Percentiles rank a stretch among this genome's conserved stretches.
phyloP scores from a whole-genome alignment of 306 rosid genomes.

The Canavalia gladiata region DNA sequence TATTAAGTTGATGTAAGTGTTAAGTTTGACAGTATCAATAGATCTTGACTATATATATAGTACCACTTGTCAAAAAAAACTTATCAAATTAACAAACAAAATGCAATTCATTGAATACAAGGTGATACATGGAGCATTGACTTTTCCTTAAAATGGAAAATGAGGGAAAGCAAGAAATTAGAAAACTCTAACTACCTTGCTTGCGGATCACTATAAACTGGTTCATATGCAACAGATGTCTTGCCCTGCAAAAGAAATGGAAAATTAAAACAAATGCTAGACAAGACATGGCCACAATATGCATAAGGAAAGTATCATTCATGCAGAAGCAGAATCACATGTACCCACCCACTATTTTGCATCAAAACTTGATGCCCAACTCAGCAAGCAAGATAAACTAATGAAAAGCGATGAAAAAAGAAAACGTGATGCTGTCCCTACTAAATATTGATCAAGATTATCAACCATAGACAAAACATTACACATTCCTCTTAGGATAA shows the following conservation, averaged over 20 bases:
- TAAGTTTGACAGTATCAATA: too few relatives aligned
- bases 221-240: constrained; percentile 58
- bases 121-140: constrained; percentile 4
- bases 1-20: too few relatives aligned
- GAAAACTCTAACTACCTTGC: constrained; percentile 53
- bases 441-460: constrained; percentile 8
- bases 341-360: constrained; percentile 24
- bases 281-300: neutral
- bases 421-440: neutral
- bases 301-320: constrained; percentile 31
- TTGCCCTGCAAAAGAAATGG: constrained; percentile 50
- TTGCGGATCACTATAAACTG: constrained; percentile 59
- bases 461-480: neutral
- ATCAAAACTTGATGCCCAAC: neutral
- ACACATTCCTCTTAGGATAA: neutral
- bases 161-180: constrained; percentile 12
- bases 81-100: neutral
- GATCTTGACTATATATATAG: neutral
- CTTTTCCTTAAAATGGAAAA: constrained; percentile 13
- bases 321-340: neutral
- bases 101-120: constrained; percentile 19
- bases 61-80: constrained; percentile 23
- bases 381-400: constrained; percentile 27
- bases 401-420: constrained; percentile 12
- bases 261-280: constrained; percentile 21